phyloP scores from a whole-genome alignment of 1,139 yeast genomes.

The Sugiyamaella pinicola region DNA sequence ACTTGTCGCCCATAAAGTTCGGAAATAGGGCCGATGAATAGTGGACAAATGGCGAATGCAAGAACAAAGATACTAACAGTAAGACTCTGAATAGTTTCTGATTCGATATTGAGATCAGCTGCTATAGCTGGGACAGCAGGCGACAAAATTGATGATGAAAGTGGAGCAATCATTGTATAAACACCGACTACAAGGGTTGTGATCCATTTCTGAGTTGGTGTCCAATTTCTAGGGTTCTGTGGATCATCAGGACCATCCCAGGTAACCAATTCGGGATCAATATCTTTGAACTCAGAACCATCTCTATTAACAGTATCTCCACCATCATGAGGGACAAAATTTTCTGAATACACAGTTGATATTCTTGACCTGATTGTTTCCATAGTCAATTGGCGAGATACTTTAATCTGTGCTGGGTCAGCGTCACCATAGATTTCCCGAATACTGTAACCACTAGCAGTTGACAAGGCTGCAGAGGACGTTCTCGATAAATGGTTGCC shows the following conservation, averaged over 20 bases:
- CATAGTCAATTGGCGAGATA: constrained; percentile 36
- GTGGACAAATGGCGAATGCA: constrained; percentile 66
- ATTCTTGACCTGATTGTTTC: constrained; percentile 35
- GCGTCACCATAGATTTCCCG: constrained; percentile 35
- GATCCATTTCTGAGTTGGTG: constrained; percentile 44
- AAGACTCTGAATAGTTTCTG: constrained; percentile 48
- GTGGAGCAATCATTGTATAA: constrained; percentile 59
- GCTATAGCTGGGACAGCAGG: constrained; percentile 58
- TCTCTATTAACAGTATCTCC: constrained; percentile 31
- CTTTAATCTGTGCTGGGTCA: constrained; percentile 28
- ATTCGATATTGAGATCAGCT: constrained; percentile 47
- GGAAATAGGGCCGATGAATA: constrained; percentile 61
- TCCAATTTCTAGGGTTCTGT: constrained; percentile 63
- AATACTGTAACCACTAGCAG: constrained; percentile 24
- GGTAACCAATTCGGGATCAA: constrained; percentile 65
- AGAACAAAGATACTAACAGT: constrained; percentile 61
- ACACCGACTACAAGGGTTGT: constrained; percentile 54
- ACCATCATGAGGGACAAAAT: constrained; percentile 21
- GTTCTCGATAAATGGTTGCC: constrained; percentile 4
- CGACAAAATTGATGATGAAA: constrained; percentile 60
- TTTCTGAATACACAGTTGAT: constrained; percentile 26
- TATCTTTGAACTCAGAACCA: constrained; percentile 52
- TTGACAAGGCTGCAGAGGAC: constrained; percentile 2
- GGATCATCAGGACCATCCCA: constrained; percentile 69
- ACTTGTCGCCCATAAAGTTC: constrained; percentile 60